Conservation (phyloP, 768 basidiomycete species). For the Russula sp. region DNA sequence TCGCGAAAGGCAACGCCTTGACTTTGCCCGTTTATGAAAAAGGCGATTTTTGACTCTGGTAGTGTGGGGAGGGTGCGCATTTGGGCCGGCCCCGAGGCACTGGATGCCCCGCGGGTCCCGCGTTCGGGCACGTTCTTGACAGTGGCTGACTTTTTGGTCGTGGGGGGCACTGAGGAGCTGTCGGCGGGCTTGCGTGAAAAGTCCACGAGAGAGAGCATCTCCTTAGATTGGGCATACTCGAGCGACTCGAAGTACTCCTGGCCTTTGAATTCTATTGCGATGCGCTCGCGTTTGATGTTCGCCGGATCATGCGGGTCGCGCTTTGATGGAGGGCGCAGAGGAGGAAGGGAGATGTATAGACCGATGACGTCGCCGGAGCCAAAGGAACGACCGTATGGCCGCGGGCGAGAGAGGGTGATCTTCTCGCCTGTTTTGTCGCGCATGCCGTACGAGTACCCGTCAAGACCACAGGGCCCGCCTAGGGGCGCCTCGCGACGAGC, state of each 20-base stretch:
- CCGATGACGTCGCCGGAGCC: constrained; percentile 86
- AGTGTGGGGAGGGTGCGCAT: constrained; percentile 66
- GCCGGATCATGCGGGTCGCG: constrained; percentile 77
- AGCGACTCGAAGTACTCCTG: constrained; percentile 94
- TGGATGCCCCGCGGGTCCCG: constrained; percentile 40
- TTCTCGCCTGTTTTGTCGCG: constrained; percentile 93
- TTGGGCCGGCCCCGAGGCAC: constrained; percentile 38
- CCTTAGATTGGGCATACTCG: constrained; percentile 85
- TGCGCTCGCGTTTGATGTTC: constrained; percentile 81
- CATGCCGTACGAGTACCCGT: constrained; percentile 89
- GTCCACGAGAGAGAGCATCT: constrained; percentile 89
- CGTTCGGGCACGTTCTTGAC: constrained; percentile 67
- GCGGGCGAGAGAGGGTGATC: constrained; percentile 77
- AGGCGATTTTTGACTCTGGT: constrained; percentile 69
- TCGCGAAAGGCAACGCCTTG: constrained; percentile 84
- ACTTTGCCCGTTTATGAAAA: constrained; percentile 89
- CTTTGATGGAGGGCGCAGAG: constrained; percentile 52
- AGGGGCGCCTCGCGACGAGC: constrained; percentile 89
- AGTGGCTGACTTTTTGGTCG: constrained; percentile 61
- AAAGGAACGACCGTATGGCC: constrained; percentile 72
- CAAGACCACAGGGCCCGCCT: constrained; percentile 88
- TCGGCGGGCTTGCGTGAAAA: constrained; percentile 37
- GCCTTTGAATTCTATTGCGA: constrained; percentile 93
- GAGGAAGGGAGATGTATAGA: constrained; percentile 88
- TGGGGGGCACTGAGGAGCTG: constrained; percentile 52